phyloP scores from a whole-genome alignment of 108 stramenopile species.

The Bacterosira constricta region DNA sequence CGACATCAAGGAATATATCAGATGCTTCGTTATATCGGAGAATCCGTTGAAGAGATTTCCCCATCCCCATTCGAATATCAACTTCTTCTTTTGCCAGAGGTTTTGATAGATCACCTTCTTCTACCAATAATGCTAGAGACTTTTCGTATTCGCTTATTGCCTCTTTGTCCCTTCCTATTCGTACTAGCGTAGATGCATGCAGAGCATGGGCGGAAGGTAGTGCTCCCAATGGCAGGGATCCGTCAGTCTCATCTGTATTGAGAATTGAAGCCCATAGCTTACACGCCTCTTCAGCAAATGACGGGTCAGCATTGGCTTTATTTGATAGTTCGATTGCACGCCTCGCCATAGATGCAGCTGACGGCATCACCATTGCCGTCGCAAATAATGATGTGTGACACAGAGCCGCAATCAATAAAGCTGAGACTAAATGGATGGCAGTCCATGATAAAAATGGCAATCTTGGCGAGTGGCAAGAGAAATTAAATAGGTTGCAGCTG shows the following conservation, averaged over 20 bases:
- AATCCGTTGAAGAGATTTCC: constrained; percentile 58
- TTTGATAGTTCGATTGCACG: constrained; percentile 21
- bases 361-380: background rate
- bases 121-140: constrained; percentile 22
- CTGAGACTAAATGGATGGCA: too few species aligned
- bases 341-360: background rate
- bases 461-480: too few species aligned
- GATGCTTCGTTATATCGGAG: constrained; percentile 57
- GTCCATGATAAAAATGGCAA: too few species aligned
- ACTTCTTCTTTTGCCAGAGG: constrained; percentile 19
- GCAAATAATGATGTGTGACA: background rate
- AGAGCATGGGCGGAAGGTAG: constrained; percentile 40
- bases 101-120: background rate
- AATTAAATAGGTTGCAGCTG: too few species aligned
- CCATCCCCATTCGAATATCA: constrained; percentile 48
- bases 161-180: constrained; percentile 61
- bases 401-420: too few species aligned
- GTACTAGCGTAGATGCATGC: constrained; percentile 61
- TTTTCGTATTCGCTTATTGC: constrained; percentile 50
- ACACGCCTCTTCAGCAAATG: constrained; percentile 28
- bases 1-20: constrained; percentile 18
- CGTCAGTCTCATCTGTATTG: background rate
- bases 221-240: constrained; percentile 1
- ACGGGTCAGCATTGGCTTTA: constrained; percentile 32
- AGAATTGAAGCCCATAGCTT: constrained; percentile 31